A percentile compares a stretch with the other conserved stretches of the same genome.
phyloP scores from a whole-genome alignment of 148 eudicot genomes.

The Chenopodium quinoa region DNA sequence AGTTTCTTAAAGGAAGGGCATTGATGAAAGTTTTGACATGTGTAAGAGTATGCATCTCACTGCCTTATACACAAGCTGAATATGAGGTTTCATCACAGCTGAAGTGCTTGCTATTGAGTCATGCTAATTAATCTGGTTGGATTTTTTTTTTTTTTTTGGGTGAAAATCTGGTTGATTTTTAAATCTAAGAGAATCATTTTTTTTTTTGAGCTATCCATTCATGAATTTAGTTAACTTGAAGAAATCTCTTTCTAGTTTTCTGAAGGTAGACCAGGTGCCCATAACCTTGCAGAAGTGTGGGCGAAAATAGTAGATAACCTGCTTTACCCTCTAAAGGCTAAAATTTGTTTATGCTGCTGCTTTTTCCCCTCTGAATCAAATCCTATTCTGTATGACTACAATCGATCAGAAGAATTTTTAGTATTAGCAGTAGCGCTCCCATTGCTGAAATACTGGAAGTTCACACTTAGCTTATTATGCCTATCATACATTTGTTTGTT shows the following conservation, averaged over 20 bases:
- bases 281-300: background rate
- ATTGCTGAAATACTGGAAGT: background rate
- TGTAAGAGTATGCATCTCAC: background rate
- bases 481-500: background rate
- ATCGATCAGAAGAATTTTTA: background rate
- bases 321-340: background rate
- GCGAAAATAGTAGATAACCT: background rate
- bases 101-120: background rate
- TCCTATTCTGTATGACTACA: background rate
- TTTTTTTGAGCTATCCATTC: background rate
- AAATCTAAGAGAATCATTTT: background rate
- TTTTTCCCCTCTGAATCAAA: background rate
- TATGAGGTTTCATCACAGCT: background rate
- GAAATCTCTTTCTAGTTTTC: background rate
- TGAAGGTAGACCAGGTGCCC: background rate
- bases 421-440: background rate
- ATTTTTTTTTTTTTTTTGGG: no score
- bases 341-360: background rate
- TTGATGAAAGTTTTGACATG: background rate
- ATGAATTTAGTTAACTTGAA: background rate
- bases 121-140: background rate
- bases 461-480: no score
- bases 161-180: no score
- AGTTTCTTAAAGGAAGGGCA: background rate
- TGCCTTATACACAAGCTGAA: background rate